Conservation (phyloP, 495 filamentous ascomycete genomes). For the Tuber calosporum region DNA sequence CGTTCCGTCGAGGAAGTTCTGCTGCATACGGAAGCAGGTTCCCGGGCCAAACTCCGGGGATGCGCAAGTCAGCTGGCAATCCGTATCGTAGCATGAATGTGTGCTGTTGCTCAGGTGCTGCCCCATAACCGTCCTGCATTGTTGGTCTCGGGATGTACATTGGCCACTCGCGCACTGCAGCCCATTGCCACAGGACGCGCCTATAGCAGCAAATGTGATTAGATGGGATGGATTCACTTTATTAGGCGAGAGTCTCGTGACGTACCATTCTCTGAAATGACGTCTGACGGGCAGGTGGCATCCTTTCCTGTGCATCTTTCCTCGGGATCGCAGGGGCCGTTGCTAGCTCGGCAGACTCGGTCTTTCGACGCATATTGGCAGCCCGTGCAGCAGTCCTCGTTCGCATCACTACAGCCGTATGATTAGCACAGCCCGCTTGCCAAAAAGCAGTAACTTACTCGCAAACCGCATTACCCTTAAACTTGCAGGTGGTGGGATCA, state of each 20-base stretch:
- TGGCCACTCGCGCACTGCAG: conserved; percentile 87
- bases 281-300: conserved; percentile 66
- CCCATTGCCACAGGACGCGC: conserved; percentile 52
- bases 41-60: conserved; percentile 59
- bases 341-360: conserved; percentile 71
- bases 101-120: conserved; percentile 67
- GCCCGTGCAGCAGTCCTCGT: conserved; percentile 64
- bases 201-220: not conserved
- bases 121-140: conserved; percentile 84
- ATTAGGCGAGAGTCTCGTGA: conserved; percentile 3
- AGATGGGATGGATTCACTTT: not conserved
- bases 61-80: conserved; percentile 69
- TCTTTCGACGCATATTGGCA: conserved; percentile 65
- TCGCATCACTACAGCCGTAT: conserved; percentile 25
- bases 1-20: conserved; percentile 93
- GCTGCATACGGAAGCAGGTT: conserved; percentile 67
- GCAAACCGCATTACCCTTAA: conserved; percentile 66
- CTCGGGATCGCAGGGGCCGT: conserved; percentile 70
- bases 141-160: conserved; percentile 84
- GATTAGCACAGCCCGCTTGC: conserved; percentile 23
- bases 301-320: conserved; percentile 72
- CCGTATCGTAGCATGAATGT: conserved; percentile 65
- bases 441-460: conserved; percentile 43
- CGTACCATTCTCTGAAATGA: conserved; percentile 60
- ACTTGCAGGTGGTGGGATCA: conserved; percentile 80